Conservation (phyloP, 331 rosid species). For the Rhamnella rubrinervis region DNA sequence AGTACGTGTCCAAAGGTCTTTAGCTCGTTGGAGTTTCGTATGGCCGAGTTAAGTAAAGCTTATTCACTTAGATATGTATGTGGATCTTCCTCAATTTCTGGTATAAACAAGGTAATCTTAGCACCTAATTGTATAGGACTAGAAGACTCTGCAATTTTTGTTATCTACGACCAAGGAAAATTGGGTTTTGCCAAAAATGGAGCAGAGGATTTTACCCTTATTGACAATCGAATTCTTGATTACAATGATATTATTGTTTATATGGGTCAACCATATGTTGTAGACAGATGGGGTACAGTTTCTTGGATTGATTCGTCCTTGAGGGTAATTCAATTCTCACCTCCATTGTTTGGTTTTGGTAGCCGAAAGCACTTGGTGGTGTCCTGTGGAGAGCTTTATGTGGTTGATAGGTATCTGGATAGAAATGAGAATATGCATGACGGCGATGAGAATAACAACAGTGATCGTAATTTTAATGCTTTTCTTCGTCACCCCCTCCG, state of each 20-base stretch:
- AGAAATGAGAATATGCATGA: not conserved
- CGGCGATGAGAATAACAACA: not conserved
- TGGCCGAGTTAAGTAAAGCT: constrained; percentile 29
- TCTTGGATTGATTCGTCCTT: constrained; percentile 37
- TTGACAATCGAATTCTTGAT: constrained; percentile 17
- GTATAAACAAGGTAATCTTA: constrained; percentile 21
- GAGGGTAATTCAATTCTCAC: constrained; percentile 40
- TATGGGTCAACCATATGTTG: constrained; percentile 42
- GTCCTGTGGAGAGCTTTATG: constrained; percentile 41
- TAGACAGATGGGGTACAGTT: constrained; percentile 52
- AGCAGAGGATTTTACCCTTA: constrained; percentile 18
- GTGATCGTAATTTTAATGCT: not conserved
- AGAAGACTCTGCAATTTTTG: constrained; percentile 16
- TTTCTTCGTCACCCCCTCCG: not conserved
- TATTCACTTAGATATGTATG: not conserved
- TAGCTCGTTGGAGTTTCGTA: constrained; percentile 27
- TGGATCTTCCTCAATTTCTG: not conserved
- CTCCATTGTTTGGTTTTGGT: constrained; percentile 40
- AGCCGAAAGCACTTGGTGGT: constrained; percentile 49
- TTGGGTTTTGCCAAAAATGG: constrained; percentile 33
- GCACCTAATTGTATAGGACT: constrained; percentile 15
- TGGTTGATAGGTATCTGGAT: constrained; percentile 42
- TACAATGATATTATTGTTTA: constrained; percentile 46
- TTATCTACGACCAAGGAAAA: constrained; percentile 24
- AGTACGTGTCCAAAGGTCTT: not conserved